These are phyloP conservation scores for Thyridium curvatum DNA, from an alignment of 2,329 filamentous ascomycete genomes.

Conservation along the genomic window DNA sequence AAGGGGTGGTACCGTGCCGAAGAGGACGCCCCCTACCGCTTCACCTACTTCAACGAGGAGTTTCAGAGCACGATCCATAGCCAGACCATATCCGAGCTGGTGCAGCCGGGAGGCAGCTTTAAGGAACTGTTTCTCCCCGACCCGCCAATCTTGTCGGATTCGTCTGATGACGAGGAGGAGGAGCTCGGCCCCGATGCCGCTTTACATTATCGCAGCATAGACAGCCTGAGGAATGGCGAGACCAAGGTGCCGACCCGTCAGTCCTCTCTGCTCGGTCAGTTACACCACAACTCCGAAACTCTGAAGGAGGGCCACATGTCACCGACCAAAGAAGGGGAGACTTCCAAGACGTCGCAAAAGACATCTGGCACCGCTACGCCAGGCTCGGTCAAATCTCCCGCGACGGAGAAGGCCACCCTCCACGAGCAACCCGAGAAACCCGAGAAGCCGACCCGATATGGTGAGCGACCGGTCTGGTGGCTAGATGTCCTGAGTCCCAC, in stretches of 20 bases:
- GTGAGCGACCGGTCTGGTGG: slow-evolving; percentile 93
- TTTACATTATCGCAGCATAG: slow-evolving; percentile 14
- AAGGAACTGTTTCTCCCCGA: slow-evolving; percentile 87
- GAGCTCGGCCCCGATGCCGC: slow-evolving; percentile 36
- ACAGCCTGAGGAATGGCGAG: slow-evolving; percentile 27
- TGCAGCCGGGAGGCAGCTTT: slow-evolving; percentile 80
- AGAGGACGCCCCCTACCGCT: slow-evolving; percentile 87
- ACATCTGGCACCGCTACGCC: slow-evolving; percentile 18
- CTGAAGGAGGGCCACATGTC: slow-evolving; percentile 9
- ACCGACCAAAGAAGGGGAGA: slow-evolving; percentile 12
- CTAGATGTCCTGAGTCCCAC: slow-evolving; percentile 87
- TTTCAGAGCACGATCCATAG: slow-evolving; percentile 95
- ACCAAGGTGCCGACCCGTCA: slow-evolving; percentile 40
- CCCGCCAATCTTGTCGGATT: slow-evolving; percentile 67
- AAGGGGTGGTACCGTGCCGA: slow-evolving; percentile 80
- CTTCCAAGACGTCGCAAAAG: slow-evolving; percentile 10
- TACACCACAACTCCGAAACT: slow-evolving; percentile 20
- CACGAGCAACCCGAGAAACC: slow-evolving; percentile 15
- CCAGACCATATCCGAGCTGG: slow-evolving; percentile 86
- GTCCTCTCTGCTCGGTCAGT: slow-evolving; percentile 26
- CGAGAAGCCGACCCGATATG: slow-evolving; percentile 43
- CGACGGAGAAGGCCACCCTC: slow-evolving; percentile 8
- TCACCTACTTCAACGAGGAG: slow-evolving; percentile 98
- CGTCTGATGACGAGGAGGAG: slow-evolving; percentile 60
- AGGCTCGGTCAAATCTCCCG: slow-evolving; percentile 31